A percentile compares a stretch with the other conserved stretches of the same genome.
phyloP scores from a whole-genome alignment of 768 basidiomycete species.

The Symmetrospora coprosmae region DNA sequence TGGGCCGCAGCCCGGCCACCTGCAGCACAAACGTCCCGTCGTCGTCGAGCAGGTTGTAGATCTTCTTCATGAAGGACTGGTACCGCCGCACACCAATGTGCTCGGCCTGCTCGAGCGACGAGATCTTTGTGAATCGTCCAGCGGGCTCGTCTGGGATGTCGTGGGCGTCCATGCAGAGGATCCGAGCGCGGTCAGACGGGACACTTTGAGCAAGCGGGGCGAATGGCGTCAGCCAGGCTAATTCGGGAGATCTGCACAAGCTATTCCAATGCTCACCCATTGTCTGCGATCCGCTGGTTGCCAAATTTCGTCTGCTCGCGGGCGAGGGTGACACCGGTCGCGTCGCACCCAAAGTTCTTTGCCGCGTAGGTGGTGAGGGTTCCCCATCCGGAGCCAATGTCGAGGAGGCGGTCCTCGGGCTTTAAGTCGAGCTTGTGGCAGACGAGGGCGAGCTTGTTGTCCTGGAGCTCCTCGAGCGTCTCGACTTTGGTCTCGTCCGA shows the following conservation, averaged over 20 bases:
- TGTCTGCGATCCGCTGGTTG: constrained; percentile 66
- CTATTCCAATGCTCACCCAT: constrained; percentile 44
- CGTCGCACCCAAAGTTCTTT: constrained; percentile 93
- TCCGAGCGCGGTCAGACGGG: constrained; percentile 58
- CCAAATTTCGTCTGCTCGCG: constrained; percentile 87
- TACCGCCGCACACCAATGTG: constrained; percentile 95
- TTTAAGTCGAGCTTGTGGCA: constrained; percentile 86
- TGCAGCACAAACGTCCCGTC: constrained; percentile 90
- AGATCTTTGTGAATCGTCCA: constrained; percentile 81
- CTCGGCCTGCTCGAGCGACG: constrained; percentile 96
- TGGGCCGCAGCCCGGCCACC: constrained; percentile 86
- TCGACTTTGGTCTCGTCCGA: constrained; percentile 55
- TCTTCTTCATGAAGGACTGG: constrained; percentile 68
- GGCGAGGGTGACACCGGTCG: constrained; percentile 84
- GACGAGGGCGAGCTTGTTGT: constrained; percentile 91
- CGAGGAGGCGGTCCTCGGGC: constrained; percentile 53
- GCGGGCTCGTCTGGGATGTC: constrained; percentile 59
- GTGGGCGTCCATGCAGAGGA: constrained; percentile 83
- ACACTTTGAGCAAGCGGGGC: constrained; percentile 34
- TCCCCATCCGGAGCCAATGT: constrained; percentile 67
- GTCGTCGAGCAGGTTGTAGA: constrained; percentile 85
- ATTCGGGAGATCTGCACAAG: background rate
- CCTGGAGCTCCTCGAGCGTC: constrained; percentile 84
- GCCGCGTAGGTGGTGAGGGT: constrained; percentile 85
- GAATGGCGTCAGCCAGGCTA: too few species aligned